phyloP scores from a whole-genome alignment of 2,329 filamentous ascomycete genomes.

The Leptographium wingfieldii region DNA sequence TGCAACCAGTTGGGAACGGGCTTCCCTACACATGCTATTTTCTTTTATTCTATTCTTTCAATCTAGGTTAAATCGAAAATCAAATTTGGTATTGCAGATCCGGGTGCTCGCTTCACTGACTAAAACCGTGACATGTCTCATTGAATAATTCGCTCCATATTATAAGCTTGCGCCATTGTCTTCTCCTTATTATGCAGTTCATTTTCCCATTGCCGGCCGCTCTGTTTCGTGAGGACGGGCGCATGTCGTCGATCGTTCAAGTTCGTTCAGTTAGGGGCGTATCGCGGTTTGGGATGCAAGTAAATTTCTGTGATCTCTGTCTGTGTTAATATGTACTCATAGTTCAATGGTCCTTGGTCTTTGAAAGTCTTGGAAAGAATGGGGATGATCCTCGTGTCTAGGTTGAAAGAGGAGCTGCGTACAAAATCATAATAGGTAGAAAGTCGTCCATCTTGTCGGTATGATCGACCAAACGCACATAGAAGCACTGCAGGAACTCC shows the following conservation, averaged over 20 bases:
- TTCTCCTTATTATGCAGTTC: too few relatives aligned
- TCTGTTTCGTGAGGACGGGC: neutral
- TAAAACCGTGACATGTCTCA: neutral
- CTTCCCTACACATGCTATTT: neutral
- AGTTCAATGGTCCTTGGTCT: too few relatives aligned
- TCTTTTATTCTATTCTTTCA: neutral
- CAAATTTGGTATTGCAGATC: neutral
- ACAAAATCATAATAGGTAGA: neutral
- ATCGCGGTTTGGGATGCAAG: neutral
- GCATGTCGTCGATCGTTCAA: neutral
- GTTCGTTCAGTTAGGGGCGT: neutral
- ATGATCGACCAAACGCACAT: neutral
- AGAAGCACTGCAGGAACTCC: neutral
- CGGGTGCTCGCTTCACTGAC: neutral
- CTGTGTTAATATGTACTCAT: neutral
- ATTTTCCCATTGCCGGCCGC: too few relatives aligned
- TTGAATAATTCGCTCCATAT: too few relatives aligned
- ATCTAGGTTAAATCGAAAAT: too few relatives aligned
- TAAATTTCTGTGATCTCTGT: neutral
- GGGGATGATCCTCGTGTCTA: neutral
- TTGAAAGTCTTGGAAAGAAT: neutral
- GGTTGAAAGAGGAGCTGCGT: neutral
- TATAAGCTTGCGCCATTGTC: too few relatives aligned
- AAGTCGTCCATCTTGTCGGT: neutral
- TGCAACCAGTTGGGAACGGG: neutral